Base-by-base conservation (phyloP, 345 rosid genomes). In the Dipteronia sinensis region DNA sequence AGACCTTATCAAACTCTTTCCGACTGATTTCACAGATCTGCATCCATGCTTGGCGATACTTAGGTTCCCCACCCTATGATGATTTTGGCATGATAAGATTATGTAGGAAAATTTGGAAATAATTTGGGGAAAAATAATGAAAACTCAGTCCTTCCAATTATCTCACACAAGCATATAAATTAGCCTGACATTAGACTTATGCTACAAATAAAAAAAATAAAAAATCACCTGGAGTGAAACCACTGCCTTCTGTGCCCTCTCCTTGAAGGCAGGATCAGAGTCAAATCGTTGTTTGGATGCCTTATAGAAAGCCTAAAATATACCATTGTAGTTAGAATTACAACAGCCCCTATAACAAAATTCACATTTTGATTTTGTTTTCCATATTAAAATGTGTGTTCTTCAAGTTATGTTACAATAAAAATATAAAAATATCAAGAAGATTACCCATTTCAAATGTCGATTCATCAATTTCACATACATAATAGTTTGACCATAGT, bases 181-280 rank as follows among this genome's bases (percentile, higher is more conserved):
- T 65, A 77, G 40, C 0, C 12, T 10, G 2, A 66, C 7, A 9
- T 19, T 42, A 13, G 31, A n/a, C 65, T 61, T 49, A 2, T 15
- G 74, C 20, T 58, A 6, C 22, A 56, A 74, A 34, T 47, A 13
- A 13, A 64, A 61, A 75, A 34, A 44, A 11, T 8, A 64, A 61
- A 12, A 38, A 63, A 75, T 83, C 67, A 95, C 99, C 99, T 95
- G 98, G 62, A 96, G 97, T 25, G 82, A 91, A 82, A 96, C 99
- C 64, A 96, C 99, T 49, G 96, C 99, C 83, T 81, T 86, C 61
- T 94, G 98, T 70, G 99, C 99, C 83, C 85, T 89, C 80, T 94
- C 95, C 90, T 92, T 94, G 76, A 96, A 96, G 29, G 31, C 89
- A 2, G 87, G 71, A 82, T 92, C 99, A 23, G 31, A 9, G 78